Evolutionary conservation across 106 monocot genomes (phyloP).

Genomic region (Ottelia alismoides): DNA sequence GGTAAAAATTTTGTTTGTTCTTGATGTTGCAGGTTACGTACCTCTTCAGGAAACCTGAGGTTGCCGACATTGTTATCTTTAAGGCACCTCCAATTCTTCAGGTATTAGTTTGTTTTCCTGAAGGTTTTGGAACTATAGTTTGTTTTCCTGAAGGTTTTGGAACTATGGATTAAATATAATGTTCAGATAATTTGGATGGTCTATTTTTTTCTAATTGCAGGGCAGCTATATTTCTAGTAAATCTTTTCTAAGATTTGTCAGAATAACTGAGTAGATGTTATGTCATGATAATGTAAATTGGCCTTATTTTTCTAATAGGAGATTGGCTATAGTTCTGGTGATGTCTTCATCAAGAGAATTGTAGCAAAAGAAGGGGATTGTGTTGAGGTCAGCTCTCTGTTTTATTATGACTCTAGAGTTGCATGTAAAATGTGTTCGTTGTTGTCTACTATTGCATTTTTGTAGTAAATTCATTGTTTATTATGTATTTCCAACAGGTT

Average conservation of each 20-base stretch:
- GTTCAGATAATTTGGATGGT: too few relatives aligned
- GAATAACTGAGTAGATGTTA: too few relatives aligned
- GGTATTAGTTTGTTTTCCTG: too few relatives aligned
- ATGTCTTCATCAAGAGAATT: constrained; percentile 96
- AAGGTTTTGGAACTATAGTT: too few relatives aligned
- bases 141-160: too few relatives aligned
- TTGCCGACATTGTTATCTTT: constrained; percentile 86
- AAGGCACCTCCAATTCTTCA: constrained; percentile 50
- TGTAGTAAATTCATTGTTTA: not conserved
- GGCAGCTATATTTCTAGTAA: too few relatives aligned
- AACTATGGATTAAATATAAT: too few relatives aligned
- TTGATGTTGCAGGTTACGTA: constrained; percentile 64
- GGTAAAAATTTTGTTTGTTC: not conserved
- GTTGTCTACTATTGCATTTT: not conserved
- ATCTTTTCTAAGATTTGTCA: too few relatives aligned
- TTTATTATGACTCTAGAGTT: not conserved
- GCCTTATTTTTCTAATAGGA: constrained; percentile 23
- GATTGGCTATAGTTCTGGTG: constrained; percentile 52
- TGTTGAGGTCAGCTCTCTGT: constrained; percentile 47
- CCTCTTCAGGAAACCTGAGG: constrained; percentile 62
- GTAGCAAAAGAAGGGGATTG: constrained; percentile 78
- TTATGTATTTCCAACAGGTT: constrained; percentile 34
- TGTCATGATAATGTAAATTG: too few relatives aligned
- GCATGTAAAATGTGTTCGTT: too few relatives aligned
- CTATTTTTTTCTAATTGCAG: too few relatives aligned